Conservation (phyloP, 2,329 filamentous ascomycete species). For the Penicillium sp. region DNA sequence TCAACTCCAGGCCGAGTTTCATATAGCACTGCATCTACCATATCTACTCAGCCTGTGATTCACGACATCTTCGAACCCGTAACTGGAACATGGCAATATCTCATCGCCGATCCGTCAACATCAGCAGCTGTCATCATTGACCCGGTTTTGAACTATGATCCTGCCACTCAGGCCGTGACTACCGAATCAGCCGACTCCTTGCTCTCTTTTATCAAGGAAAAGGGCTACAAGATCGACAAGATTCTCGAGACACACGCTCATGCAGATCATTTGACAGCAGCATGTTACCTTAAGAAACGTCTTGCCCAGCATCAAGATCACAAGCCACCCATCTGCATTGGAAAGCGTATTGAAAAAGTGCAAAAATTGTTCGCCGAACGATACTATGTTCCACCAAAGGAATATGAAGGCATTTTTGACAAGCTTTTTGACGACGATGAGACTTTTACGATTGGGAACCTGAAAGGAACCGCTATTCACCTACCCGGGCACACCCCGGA, state of each 20-base stretch:
- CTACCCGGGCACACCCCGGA: slow-evolving; percentile 64
- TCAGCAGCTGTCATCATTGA: slow-evolving; percentile 58
- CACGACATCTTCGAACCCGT: slow-evolving; percentile 37
- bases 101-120: slow-evolving; percentile 56
- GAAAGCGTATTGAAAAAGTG: slow-evolving; percentile 55
- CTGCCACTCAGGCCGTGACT: slow-evolving; percentile 42
- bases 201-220: slow-evolving; percentile 43
- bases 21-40: slow-evolving; percentile 10
- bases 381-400: slow-evolving; percentile 49
- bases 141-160: slow-evolving; percentile 59
- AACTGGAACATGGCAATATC: slow-evolving; percentile 61
- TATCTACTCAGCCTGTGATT: slow-evolving; percentile 19
- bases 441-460: slow-evolving; percentile 50
- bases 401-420: slow-evolving; percentile 53
- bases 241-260: slow-evolving; percentile 61
- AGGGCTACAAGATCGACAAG: slow-evolving; percentile 49
- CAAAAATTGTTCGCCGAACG: slow-evolving; percentile 52
- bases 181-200: slow-evolving; percentile 56
- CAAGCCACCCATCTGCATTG: slow-evolving; percentile 55
- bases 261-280: slow-evolving; percentile 57
- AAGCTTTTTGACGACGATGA: slow-evolving; percentile 57
- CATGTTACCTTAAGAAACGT: slow-evolving; percentile 55
- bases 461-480: slow-evolving; percentile 53
- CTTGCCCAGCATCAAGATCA: slow-evolving; percentile 38
- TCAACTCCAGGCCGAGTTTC: background rate